Conservation (phyloP, 2,329 filamentous ascomycete species). For the Ambrosiella xylebori region DNA sequence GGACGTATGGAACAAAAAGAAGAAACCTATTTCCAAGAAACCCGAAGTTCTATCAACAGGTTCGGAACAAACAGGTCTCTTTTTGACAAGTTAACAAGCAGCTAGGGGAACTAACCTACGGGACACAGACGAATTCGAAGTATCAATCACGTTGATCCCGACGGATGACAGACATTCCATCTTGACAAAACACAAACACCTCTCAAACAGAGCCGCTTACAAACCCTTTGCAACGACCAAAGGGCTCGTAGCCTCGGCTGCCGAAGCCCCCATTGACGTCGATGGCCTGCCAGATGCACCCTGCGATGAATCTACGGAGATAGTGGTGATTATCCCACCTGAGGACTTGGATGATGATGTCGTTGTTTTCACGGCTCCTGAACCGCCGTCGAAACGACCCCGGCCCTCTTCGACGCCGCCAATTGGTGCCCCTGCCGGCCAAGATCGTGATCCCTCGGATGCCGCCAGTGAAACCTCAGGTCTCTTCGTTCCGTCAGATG, state of each 20-base stretch:
- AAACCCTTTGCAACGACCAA: constrained; percentile 16
- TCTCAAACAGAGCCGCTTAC: constrained; percentile 22
- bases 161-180: constrained; percentile 71
- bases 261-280: constrained; percentile 7
- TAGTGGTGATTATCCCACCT: background rate
- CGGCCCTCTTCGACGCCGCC: background rate
- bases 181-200: constrained; percentile 69
- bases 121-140: constrained; percentile 72
- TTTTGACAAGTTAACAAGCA: background rate
- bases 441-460: background rate
- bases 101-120: background rate
- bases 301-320: background rate
- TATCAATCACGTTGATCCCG: constrained; percentile 84
- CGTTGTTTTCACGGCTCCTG: constrained; percentile 19
- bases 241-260: constrained; percentile 8
- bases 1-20: constrained; percentile 47
- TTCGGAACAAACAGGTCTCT: constrained; percentile 23
- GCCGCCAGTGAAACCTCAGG: background rate
- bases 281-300: background rate
- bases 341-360: constrained; percentile 21
- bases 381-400: constrained; percentile 18
- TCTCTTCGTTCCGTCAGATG: constrained; percentile 8
- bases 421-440: background rate
- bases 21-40: constrained; percentile 52
- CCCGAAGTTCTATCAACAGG: constrained; percentile 64